Conservation (phyloP, 1,284 basidiomycete genomes). For the Athelia sp. region DNA sequence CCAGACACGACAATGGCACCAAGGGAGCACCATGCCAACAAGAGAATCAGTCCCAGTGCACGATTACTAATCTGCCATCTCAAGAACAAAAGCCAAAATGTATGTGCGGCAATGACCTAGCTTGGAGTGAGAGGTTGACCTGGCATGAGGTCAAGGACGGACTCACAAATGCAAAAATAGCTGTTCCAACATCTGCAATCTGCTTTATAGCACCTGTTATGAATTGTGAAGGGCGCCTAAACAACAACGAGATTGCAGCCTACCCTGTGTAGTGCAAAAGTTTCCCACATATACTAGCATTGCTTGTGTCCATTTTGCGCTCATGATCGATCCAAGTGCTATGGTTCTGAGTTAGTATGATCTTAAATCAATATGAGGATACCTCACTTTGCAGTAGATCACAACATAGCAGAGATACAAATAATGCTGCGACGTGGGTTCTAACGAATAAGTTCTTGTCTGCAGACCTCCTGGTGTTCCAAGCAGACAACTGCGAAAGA, state of each 20-base stretch:
- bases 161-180: constrained; percentile 43
- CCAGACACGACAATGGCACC: constrained; percentile 39
- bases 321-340: constrained; percentile 50
- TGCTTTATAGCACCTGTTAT: constrained; percentile 43
- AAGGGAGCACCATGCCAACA: constrained; percentile 40
- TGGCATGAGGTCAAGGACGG: not conserved
- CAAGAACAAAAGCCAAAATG: constrained; percentile 46
- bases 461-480: constrained; percentile 29
- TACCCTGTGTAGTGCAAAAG: constrained; percentile 46
- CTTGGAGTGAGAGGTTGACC: not conserved
- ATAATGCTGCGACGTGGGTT: constrained; percentile 48
- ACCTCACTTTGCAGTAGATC: constrained; percentile 34
- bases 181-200: constrained; percentile 44
- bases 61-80: constrained; percentile 30
- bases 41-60: constrained; percentile 31
- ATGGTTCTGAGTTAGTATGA: constrained; percentile 6
- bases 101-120: constrained; percentile 46
- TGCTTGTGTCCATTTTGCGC: constrained; percentile 35
- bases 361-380: constrained; percentile 1
- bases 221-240: too few relatives aligned
- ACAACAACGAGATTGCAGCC: constrained; percentile 1
- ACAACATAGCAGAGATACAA: constrained; percentile 37
- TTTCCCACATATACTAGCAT: constrained; percentile 31
- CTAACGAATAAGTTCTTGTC: constrained; percentile 39
- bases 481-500: constrained; percentile 28